Base-by-base conservation (phyloP, 164 flowering plant species). In the Hamamelis virginiana region DNA sequence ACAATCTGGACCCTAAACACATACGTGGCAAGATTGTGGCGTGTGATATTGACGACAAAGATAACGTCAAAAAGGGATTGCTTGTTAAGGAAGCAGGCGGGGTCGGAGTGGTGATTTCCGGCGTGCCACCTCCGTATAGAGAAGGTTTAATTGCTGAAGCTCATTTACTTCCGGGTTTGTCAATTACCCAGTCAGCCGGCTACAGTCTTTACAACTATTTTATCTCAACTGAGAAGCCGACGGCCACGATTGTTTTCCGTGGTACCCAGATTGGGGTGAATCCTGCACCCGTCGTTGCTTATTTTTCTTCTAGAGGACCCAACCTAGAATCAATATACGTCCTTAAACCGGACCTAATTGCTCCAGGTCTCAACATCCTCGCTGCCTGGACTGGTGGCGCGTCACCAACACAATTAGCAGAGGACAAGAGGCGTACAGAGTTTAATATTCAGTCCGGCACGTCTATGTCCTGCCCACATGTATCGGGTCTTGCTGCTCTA, bases 391-490 rank as follows among this genome's bases (percentile, higher is more conserved):
- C 87, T 0, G 79, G 67, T 14, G 67, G 50, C 0, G 62, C 78
- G 19, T 46, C 80, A 0, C 90, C 87, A 0, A 66, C 80, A 0
- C 75, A 59, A 4, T 22, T 80, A 0, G 1, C 66, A 1, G 41
- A 59, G 0, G 90, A 89, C 45, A 43, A 50, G 1, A 72, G 90
- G 25, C 70, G 78, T 1, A 69, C 82, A 0, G 83, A 73, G 50
- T 87, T 85, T 66, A 89, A 87, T 67, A 85, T 87, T 25, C 5
- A 76, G 5, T 87, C 91, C 0, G 94, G 94, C 0, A 89, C 95
- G 0, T 89, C 92, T 0, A 86, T 87, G 92, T 63, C 95, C 0
- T 86, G 89, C 72, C 89, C 90, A 0, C 85, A 86, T 66, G 84
- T 81, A 0, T 71, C 83, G 0, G 91, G 91, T 0, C 25, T 85